phyloP scores from a whole-genome alignment of 2,329 filamentous ascomycete genomes.

The Fusarium tjaetaba region DNA sequence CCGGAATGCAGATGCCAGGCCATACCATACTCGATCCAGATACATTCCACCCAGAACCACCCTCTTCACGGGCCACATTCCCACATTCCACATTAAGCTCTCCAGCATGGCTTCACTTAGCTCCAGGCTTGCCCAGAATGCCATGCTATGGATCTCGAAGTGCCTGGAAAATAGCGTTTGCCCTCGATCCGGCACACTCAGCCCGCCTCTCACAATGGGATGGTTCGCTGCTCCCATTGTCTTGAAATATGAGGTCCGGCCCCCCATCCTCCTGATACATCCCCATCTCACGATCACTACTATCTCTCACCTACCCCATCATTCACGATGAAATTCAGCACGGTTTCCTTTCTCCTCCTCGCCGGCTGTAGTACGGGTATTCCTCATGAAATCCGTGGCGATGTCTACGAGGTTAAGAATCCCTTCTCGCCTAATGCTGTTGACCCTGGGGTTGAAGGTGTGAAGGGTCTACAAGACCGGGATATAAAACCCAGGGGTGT shows the following conservation, averaged over 20 bases:
- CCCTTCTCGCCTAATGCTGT: neutral
- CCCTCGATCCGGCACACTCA: conserved; percentile 25
- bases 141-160: conserved; percentile 20
- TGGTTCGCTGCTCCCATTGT: neutral
- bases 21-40: conserved; percentile 24
- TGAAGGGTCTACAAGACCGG: neutral
- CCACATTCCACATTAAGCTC: conserved; percentile 34
- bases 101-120: conserved; percentile 23
- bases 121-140: conserved; percentile 29
- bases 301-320: neutral
- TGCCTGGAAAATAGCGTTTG: conserved; percentile 6
- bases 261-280: neutral
- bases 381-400: conserved; percentile 18
- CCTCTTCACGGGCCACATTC: conserved; percentile 28
- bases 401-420: conserved; percentile 5
- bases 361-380: conserved; percentile 24
- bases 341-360: conserved; percentile 32
- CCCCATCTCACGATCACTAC: neutral
- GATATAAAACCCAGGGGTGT: neutral
- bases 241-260: conserved; percentile 30
- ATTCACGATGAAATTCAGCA: conserved; percentile 34
- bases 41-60: conserved; percentile 29
- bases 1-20: conserved; percentile 27
- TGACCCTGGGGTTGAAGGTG: neutral
- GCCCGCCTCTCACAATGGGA: neutral